Conservation (phyloP, 768 basidiomycete genomes). For the Kwoniella botswanensis region DNA sequence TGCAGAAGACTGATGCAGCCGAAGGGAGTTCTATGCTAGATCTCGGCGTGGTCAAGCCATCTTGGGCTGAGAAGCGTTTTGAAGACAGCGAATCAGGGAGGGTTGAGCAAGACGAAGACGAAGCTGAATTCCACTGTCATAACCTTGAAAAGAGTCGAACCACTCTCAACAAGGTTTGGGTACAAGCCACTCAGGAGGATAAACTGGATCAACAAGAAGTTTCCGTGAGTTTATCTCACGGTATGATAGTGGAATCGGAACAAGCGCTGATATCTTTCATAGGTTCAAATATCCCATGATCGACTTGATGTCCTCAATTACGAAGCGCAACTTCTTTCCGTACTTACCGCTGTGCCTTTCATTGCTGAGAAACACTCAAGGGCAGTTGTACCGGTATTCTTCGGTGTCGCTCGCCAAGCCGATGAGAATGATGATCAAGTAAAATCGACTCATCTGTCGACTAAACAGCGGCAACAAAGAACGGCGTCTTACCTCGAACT, state of each 20-base stretch:
- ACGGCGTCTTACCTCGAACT: constrained; percentile 79
- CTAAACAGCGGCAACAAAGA: constrained; percentile 51
- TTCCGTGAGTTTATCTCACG: constrained; percentile 58
- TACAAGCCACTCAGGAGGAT: constrained; percentile 33
- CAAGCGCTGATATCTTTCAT: constrained; percentile 2
- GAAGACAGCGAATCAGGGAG: background rate
- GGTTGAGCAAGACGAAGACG: constrained; percentile 44
- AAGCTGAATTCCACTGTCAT: constrained; percentile 56
- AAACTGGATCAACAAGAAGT: constrained; percentile 61
- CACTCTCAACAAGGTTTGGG: constrained; percentile 28
- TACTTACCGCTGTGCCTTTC: constrained; percentile 70
- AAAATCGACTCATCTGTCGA: constrained; percentile 41
- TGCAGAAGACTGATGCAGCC: constrained; percentile 59
- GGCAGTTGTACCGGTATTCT: constrained; percentile 82
- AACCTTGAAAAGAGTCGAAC: constrained; percentile 39
- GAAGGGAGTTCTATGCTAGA: constrained; percentile 31
- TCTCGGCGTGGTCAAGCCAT: constrained; percentile 27
- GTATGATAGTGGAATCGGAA: background rate
- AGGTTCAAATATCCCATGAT: constrained; percentile 59
- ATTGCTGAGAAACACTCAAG: constrained; percentile 86
- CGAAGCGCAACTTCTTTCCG: constrained; percentile 76
- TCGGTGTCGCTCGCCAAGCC: constrained; percentile 60
- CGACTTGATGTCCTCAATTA: constrained; percentile 77
- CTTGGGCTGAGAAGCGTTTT: constrained; percentile 31
- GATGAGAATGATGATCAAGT: constrained; percentile 28